These are phyloP conservation scores for Tetracentron sinense DNA, from an alignment of 164 flowering plant genomes.

Conservation along the genomic window DNA sequence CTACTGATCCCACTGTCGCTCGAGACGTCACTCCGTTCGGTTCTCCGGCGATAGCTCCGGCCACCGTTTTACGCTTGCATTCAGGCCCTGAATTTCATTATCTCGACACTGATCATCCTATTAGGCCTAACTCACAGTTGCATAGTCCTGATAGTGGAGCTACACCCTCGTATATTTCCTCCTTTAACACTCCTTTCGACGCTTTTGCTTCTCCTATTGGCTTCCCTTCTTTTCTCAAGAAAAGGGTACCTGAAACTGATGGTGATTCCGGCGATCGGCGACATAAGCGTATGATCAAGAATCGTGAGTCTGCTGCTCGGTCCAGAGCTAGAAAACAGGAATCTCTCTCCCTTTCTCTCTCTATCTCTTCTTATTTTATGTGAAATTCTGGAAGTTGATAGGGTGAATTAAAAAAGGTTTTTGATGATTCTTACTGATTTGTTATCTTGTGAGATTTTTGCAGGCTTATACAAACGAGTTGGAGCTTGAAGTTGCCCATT, in stretches of 20 bases:
- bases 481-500: slow-evolving; percentile 48
- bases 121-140: slow-evolving; percentile 2
- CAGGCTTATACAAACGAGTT: slow-evolving; percentile 69
- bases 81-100: slow-evolving; percentile 29
- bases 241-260: slow-evolving; percentile 26
- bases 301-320: slow-evolving; percentile 69
- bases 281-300: slow-evolving; percentile 64
- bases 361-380: not conserved
- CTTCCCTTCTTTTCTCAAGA: slow-evolving; percentile 24
- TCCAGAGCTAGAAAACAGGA: slow-evolving; percentile 78
- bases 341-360: slow-evolving; percentile 11
- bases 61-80: slow-evolving; percentile 24
- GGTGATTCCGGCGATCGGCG: slow-evolving; percentile 32
- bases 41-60: slow-evolving; percentile 14
- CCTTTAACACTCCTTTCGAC: slow-evolving; percentile 19
- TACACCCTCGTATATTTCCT: slow-evolving; percentile 10
- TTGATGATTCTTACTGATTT: not conserved
- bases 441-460: not conserved
- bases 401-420: not conserved
- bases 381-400: not conserved
- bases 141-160: not conserved
- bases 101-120: slow-evolving; percentile 10
- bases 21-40: not conserved
- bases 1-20: not conserved
- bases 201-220: slow-evolving; percentile 21